Percentiles rank a stretch among this genome's conserved stretches.
phyloP scores from a whole-genome alignment of 805 yeast genomes.

The Cyberlindnera mrakii region DNA sequence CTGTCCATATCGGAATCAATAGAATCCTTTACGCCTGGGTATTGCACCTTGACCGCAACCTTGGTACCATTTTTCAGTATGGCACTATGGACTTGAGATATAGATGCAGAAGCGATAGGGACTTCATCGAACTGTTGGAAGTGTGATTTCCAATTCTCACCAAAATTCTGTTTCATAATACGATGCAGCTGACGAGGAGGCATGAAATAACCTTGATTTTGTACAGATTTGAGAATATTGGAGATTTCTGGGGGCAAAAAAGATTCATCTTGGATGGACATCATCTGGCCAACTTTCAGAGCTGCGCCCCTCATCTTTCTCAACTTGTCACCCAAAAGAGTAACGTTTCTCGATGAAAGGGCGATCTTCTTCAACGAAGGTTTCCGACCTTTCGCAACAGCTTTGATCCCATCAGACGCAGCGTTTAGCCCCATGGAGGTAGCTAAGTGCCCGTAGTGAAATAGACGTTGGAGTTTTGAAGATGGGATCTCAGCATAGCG shows the following conservation, averaged over 20 bases:
- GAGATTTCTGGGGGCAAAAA: slow-evolving; percentile 83
- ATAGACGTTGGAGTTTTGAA: slow-evolving; percentile 78
- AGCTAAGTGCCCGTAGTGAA: slow-evolving; percentile 89
- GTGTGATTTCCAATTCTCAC: slow-evolving; percentile 68
- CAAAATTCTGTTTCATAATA: slow-evolving; percentile 68
- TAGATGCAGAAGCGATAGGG: slow-evolving; percentile 96
- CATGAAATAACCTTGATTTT: slow-evolving; percentile 94
- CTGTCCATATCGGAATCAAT: slow-evolving; percentile 93
- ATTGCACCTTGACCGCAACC: slow-evolving; percentile 93
- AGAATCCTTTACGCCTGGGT: slow-evolving; percentile 92
- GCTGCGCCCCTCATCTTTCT: slow-evolving; percentile 99
- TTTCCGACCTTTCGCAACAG: slow-evolving; percentile 50
- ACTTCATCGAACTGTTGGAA: slow-evolving; percentile 75
- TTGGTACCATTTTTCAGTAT: slow-evolving; percentile 56
- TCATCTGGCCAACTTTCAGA: slow-evolving; percentile 91
- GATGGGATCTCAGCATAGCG: slow-evolving; percentile 75
- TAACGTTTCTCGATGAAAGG: slow-evolving; percentile 77
- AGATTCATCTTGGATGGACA: slow-evolving; percentile 88
- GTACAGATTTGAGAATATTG: slow-evolving; percentile 74
- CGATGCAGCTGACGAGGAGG: slow-evolving; percentile 83
- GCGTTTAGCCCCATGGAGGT: slow-evolving; percentile 87
- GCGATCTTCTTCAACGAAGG: slow-evolving; percentile 53
- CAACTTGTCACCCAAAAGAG: slow-evolving; percentile 79
- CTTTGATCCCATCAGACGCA: slow-evolving; percentile 67
- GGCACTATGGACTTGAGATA: slow-evolving; percentile 94